A percentile compares a stretch with the other conserved stretches of the same genome.
phyloP scores from a whole-genome alignment of 345 rosid species.

The Hibiscus mutabilis region DNA sequence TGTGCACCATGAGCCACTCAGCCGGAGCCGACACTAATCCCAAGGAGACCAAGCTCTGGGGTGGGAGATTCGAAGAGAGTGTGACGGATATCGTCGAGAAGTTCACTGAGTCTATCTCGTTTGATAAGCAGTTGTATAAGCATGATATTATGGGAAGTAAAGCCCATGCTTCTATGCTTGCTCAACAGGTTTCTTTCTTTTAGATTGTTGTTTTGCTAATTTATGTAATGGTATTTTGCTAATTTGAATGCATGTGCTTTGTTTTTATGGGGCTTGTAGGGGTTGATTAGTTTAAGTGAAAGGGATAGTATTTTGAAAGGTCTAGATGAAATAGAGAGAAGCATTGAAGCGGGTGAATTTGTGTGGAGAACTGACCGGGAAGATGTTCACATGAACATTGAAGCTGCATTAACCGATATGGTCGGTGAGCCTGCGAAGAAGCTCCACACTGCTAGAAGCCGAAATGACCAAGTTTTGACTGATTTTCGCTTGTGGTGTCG shows the following conservation, averaged over 20 bases:
- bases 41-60: conserved; percentile 93
- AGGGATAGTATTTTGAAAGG: conserved; percentile 69
- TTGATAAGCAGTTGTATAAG: conserved; percentile 75
- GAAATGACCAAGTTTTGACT: conserved; percentile 86
- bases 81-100: conserved; percentile 79
- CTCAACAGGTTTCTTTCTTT: conserved; percentile 48
- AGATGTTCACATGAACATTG: conserved; percentile 97
- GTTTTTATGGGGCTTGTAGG: conserved; percentile 33
- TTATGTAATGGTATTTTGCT: background rate
- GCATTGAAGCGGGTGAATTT: conserved; percentile 57
- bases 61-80: conserved; percentile 91
- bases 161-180: conserved; percentile 94
- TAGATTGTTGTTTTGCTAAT: background rate
- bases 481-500: conserved; percentile 95
- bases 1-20: conserved; percentile 34
- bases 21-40: conserved; percentile 20
- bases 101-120: conserved; percentile 89
- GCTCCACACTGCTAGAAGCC: conserved; percentile 88
- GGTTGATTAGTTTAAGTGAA: conserved; percentile 53
- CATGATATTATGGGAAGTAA: conserved; percentile 92
- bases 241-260: background rate
- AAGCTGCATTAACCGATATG: conserved; percentile 85
- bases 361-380: conserved; percentile 91
- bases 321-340: conserved; percentile 62
- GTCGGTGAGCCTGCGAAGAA: conserved; percentile 98